phyloP scores from a whole-genome alignment of 1,139 yeast genomes.

The Eremothecium coryli region DNA sequence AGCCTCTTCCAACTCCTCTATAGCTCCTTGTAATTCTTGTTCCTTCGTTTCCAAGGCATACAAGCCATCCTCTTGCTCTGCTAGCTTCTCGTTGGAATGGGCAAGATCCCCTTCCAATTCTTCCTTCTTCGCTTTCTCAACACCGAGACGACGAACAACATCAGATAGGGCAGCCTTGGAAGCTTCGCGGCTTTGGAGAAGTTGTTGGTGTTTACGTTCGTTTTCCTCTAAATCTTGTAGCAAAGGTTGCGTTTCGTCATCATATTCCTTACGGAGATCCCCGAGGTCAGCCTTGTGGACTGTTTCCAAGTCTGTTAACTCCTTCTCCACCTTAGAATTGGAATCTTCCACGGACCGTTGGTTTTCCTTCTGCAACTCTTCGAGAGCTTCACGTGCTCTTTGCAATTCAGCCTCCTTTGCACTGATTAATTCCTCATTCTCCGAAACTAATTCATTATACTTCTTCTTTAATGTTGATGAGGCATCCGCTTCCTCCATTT shows the following conservation, averaged over 20 bases:
- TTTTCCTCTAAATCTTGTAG: constrained; percentile 23
- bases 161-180: constrained; percentile 20
- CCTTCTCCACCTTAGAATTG: too few species aligned
- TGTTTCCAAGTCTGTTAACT: too few species aligned
- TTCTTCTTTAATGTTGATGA: constrained; percentile 23
- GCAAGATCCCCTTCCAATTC: constrained; percentile 20
- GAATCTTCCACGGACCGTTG: too few species aligned
- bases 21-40: constrained; percentile 13
- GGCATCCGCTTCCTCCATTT: constrained; percentile 21
- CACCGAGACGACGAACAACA: constrained; percentile 20
- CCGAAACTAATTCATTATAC: constrained; percentile 25
- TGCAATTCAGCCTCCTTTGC: constrained; percentile 27
- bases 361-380: background rate
- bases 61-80: constrained; percentile 16
- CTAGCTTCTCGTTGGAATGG: constrained; percentile 19
- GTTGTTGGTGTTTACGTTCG: constrained; percentile 22
- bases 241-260: constrained; percentile 22
- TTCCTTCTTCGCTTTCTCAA: constrained; percentile 21
- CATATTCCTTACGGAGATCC: constrained; percentile 26
- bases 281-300: too few species aligned
- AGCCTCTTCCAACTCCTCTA: constrained; percentile 12
- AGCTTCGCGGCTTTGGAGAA: constrained; percentile 21
- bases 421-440: constrained; percentile 16
- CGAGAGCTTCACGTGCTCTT: background rate
- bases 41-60: constrained; percentile 16